phyloP scores from a whole-genome alignment of 495 filamentous ascomycete species.

The Neurospora sp. region DNA sequence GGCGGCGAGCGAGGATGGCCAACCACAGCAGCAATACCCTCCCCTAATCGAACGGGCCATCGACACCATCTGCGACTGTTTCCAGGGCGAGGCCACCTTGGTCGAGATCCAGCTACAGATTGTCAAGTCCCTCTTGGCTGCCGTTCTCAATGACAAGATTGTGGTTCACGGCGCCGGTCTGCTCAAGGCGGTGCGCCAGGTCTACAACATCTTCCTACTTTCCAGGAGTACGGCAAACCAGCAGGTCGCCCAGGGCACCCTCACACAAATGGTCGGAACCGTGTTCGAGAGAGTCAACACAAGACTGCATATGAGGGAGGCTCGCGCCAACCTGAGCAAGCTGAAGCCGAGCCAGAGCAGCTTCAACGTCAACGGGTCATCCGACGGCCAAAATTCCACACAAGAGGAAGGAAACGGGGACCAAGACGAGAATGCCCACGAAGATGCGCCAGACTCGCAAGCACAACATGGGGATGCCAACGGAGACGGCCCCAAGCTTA shows the following conservation, averaged over 20 bases:
- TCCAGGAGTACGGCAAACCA: slow-evolving; percentile 88
- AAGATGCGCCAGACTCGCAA: slow-evolving; percentile 26
- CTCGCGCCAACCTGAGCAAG: slow-evolving; percentile 42
- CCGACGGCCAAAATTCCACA: slow-evolving; percentile 25
- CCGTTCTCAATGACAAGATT: slow-evolving; percentile 95
- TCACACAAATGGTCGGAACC: slow-evolving; percentile 98
- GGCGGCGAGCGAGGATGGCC: slow-evolving; percentile 30
- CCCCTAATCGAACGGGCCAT: slow-evolving; percentile 91
- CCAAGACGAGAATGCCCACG: slow-evolving; percentile 37
- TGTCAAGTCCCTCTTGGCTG: slow-evolving; percentile 89
- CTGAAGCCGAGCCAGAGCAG: slow-evolving; percentile 37
- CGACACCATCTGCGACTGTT: slow-evolving; percentile 98
- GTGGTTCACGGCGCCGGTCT: slow-evolving; percentile 95
- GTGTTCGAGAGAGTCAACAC: slow-evolving; percentile 91
- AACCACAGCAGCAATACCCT: slow-evolving; percentile 28
- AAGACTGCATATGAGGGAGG: slow-evolving; percentile 79
- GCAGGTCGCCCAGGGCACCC: slow-evolving; percentile 88
- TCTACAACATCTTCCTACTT: slow-evolving; percentile 96
- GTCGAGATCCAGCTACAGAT: slow-evolving; percentile 93
- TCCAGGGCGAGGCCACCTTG: slow-evolving; percentile 86
- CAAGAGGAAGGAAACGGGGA: slow-evolving; percentile 24
- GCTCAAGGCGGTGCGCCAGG: slow-evolving; percentile 94
- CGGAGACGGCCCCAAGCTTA: slow-evolving; percentile 64
- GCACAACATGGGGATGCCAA: neutral
- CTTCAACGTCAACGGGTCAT: slow-evolving; percentile 28